Percentiles rank a stretch among this genome's conserved stretches.
These are phyloP conservation scores for Phialophora verrucosa DNA, from an alignment of 2,329 filamentous ascomycete genomes.

Conservation along the genomic window DNA sequence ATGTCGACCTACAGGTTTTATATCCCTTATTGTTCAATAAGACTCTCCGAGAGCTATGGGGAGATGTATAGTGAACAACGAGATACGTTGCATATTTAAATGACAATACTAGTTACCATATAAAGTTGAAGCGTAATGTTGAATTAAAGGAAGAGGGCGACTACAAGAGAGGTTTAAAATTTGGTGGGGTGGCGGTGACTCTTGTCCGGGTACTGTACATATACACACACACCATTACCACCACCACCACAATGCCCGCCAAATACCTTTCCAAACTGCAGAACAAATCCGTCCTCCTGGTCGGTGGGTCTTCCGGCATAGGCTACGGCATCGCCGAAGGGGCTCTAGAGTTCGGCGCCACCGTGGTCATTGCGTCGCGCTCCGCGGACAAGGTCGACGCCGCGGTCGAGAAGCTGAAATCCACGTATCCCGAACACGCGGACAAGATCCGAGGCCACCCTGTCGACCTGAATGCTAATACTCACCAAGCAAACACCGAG, in stretches of 20 bases:
- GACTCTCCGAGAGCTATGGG: no score
- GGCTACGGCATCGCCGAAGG: conserved; percentile 60
- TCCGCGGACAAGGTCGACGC: conserved; percentile 50
- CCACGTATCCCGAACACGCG: conserved; percentile 49
- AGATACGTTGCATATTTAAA: no score
- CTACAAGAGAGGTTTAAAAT: no score
- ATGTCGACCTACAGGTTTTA: no score
- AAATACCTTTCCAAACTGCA: conserved; percentile 51
- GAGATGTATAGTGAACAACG: no score
- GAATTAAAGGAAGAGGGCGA: no score
- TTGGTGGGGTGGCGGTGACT: no score
- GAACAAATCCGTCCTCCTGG: conserved; percentile 53
- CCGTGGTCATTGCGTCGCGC: conserved; percentile 62
- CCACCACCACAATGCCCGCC: conserved; percentile 24
- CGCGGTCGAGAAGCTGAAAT: conserved; percentile 49
- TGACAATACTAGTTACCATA: no score
- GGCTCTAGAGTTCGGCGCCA: conserved; percentile 56
- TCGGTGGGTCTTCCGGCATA: conserved; percentile 60
- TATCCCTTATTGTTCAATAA: no score
- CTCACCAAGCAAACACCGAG: conserved; percentile 52
- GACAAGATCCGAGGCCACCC: conserved; percentile 47
- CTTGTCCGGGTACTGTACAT: no score
- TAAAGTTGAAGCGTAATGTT: no score
- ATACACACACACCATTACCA: neutral
- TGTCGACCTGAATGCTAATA: conserved; percentile 46